Evolutionary conservation across 805 yeast genomes (phyloP).

Genomic region (Candida silvatica): DNA sequence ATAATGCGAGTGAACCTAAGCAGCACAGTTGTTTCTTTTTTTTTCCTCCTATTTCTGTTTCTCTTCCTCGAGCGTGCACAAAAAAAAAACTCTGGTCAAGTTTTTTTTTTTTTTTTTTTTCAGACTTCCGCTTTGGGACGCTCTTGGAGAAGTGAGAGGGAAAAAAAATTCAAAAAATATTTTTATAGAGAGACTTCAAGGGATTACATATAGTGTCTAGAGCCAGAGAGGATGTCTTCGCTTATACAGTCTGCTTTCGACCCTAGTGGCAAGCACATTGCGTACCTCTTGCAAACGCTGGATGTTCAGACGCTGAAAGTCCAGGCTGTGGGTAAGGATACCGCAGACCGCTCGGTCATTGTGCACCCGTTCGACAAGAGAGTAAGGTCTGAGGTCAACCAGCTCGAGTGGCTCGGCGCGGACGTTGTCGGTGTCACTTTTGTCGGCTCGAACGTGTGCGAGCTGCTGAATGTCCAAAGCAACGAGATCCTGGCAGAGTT

Average conservation of each 20-base stretch:
- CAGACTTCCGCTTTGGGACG: too few relatives aligned
- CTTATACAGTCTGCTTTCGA: slow-evolving; percentile 4
- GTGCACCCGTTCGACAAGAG: slow-evolving; percentile 3
- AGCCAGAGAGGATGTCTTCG: background rate
- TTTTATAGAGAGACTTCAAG: background rate
- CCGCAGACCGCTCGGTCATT: background rate
- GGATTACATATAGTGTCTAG: background rate
- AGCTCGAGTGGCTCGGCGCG: background rate
- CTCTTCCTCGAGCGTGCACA: too few relatives aligned
- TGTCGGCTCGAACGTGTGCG: background rate
- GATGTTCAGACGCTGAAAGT: slow-evolving; percentile 6
- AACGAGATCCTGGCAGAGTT: background rate
- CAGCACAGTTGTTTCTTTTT: too few relatives aligned
- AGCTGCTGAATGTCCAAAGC: background rate
- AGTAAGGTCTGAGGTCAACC: background rate
- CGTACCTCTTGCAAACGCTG: slow-evolving; percentile 6
- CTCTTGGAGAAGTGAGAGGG: background rate
- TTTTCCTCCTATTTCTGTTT: too few relatives aligned
- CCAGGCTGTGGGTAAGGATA: slow-evolving; percentile 3
- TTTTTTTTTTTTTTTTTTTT: too few relatives aligned
- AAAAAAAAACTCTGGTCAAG: too few relatives aligned
- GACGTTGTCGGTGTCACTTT: background rate
- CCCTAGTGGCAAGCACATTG: slow-evolving; percentile 3
- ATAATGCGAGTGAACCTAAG: too few relatives aligned
- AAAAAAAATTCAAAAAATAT: background rate